These are phyloP conservation scores for Rhynchosporium secalis DNA, from an alignment of 2,329 filamentous ascomycete species.

Conservation along the genomic window DNA sequence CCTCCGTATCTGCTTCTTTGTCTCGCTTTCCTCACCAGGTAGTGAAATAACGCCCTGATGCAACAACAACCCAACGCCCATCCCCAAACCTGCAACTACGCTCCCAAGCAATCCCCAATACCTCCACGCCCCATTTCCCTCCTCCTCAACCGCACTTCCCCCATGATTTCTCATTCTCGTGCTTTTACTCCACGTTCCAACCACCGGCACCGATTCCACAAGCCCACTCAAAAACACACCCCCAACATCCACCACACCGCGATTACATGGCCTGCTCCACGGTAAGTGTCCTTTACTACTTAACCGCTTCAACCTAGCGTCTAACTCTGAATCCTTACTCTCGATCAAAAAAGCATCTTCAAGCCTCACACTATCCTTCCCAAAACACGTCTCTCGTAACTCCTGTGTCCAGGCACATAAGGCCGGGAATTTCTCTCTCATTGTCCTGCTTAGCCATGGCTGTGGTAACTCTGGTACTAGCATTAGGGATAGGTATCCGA, in stretches of 20 bases:
- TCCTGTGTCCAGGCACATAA: conserved; percentile 48
- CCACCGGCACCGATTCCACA: conserved; percentile 36
- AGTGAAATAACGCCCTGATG: conserved; percentile 39
- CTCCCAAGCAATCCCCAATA: conserved; percentile 31
- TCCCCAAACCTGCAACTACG: conserved; percentile 35
- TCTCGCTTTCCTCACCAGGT: conserved; percentile 20
- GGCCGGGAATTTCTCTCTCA: conserved; percentile 50
- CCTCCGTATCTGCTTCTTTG: conserved; percentile 18
- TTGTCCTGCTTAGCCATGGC: conserved; percentile 59
- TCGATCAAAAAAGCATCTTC: conserved; percentile 33
- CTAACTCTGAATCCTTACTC: conserved; percentile 14
- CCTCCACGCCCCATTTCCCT: conserved; percentile 27
- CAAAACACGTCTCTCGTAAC: conserved; percentile 43
- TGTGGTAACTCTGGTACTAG: conserved; percentile 61
- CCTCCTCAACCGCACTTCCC: conserved; percentile 31
- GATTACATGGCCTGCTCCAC: conserved; percentile 37
- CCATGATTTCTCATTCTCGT: conserved; percentile 32
- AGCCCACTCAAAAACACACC: conserved; percentile 34
- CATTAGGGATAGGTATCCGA: conserved; percentile 79
- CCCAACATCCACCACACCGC: conserved; percentile 33
- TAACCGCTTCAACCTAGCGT: conserved; percentile 17
- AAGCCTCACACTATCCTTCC: conserved; percentile 34
- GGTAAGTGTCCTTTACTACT: conserved; percentile 32
- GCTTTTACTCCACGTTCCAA: conserved; percentile 36
- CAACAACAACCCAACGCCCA: conserved; percentile 39